Percentiles rank a stretch among this genome's conserved stretches.
Conservation (phyloP, 108 stramenopile genomes). For the Craspedostauros australis region DNA sequence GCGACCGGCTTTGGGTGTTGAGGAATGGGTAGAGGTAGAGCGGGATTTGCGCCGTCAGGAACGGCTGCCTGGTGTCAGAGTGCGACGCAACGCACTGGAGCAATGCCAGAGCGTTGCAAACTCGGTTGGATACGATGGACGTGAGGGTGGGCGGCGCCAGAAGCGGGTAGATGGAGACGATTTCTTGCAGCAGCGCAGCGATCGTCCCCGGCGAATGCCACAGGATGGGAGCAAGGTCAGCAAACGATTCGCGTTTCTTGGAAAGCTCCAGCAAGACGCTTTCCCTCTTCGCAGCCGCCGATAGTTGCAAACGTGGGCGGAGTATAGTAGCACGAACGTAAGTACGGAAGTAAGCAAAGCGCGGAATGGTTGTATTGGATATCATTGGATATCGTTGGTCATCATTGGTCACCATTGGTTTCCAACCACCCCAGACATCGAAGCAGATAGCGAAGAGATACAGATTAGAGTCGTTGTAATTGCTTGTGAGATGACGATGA, state of each 20-base stretch:
- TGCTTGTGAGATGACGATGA: background rate
- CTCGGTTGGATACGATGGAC: slow-evolving; percentile 92
- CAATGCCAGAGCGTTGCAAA: slow-evolving; percentile 98
- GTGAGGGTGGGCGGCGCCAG: slow-evolving; percentile 96
- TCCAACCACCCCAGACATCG: no score
- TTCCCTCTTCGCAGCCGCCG: slow-evolving; percentile 86
- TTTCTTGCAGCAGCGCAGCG: slow-evolving; percentile 94
- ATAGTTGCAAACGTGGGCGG: background rate
- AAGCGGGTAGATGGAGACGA: slow-evolving; percentile 95
- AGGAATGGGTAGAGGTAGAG: slow-evolving; percentile 98
- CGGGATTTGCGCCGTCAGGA: slow-evolving; percentile 94
- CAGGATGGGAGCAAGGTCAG: slow-evolving; percentile 92
- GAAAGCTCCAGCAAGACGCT: slow-evolving; percentile 92
- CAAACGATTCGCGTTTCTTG: slow-evolving; percentile 94
- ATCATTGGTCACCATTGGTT: background rate
- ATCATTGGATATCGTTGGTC: background rate
- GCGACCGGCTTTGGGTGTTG: slow-evolving; percentile 90
- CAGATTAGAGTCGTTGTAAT: no score
- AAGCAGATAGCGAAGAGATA: no score
- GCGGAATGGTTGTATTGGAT: background rate
- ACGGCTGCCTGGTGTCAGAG: slow-evolving; percentile 89
- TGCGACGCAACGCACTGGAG: slow-evolving; percentile 98
- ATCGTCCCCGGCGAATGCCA: slow-evolving; percentile 80
- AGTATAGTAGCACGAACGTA: background rate
- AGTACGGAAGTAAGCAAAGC: background rate